Percentiles rank a stretch among this genome's conserved stretches.
Conservation (phyloP, 176 grass and related monocot genomes). For the Oryza coarctata region DNA sequence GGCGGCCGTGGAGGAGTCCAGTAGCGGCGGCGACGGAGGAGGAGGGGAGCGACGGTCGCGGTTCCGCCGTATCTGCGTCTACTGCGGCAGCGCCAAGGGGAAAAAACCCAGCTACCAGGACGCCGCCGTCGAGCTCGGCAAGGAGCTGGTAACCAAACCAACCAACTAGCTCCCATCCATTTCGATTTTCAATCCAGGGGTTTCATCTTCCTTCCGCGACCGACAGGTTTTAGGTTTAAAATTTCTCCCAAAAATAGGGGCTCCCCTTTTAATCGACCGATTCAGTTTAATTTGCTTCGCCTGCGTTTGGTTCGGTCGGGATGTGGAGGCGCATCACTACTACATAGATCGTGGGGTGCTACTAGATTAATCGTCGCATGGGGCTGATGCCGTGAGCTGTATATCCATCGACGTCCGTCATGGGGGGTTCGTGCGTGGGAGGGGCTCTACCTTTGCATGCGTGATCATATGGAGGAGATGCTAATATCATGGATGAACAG, state of each 20-base stretch:
- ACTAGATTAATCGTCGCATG: background rate
- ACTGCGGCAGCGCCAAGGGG: constrained; percentile 86
- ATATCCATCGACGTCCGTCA: background rate
- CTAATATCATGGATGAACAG: background rate
- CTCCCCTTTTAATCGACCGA: background rate
- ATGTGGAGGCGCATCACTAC: background rate
- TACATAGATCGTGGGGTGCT: background rate
- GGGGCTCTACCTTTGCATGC: constrained; percentile 29
- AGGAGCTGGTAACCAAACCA: constrained; percentile 89
- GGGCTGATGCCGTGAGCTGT: constrained; percentile 51
- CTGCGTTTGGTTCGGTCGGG: background rate
- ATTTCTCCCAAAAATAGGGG: background rate
- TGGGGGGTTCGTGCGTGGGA: background rate
- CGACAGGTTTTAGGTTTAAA: background rate
- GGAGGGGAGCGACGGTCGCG: constrained; percentile 43
- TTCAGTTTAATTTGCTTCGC: too few relatives aligned
- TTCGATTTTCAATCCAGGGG: too few relatives aligned
- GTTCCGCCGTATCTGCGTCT: constrained; percentile 93
- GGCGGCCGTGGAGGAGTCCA: background rate
- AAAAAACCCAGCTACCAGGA: constrained; percentile 78
- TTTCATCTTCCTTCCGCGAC: background rate
- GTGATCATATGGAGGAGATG: constrained; percentile 29
- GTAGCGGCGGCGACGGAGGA: background rate
- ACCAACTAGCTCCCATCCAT: background rate
- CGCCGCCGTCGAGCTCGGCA: constrained; percentile 80